Evolutionary conservation across 805 yeast species (phyloP), one percentile per base, ranked within the genome.

Genomic region (Jamesozyma piceae): DNA sequence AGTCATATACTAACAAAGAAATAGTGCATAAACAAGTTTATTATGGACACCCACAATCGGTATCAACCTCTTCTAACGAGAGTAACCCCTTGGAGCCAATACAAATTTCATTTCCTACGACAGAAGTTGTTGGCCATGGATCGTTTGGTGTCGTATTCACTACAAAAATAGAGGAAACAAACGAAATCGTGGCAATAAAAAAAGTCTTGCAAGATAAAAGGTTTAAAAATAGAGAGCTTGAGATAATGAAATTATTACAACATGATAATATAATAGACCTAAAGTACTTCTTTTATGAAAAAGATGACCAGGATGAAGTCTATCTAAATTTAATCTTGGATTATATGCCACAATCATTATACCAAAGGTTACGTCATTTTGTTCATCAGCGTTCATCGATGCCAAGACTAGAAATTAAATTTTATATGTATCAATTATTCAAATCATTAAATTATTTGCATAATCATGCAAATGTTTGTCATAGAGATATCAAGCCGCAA

Each of bases 131-230:
- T 34, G 98, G 98, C n/a, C 94, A 86, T 64, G 98, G 98, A 10
- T 89, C 97, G n/a, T 92, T 92, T 67, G 98, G 98, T 2, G 89
- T 88, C 28, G 98, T 92, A n/a, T 88, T 87, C 60, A 92, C 86
- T 52, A 87, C 95, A 5, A 78, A 76, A 45, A 69, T 92, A 32
- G 58, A 75, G 47, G 88, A 90, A 15, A 72, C 82, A 19, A 78
- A 82, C 46, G 84, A 80, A 53, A 74, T 78, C 34, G 94, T 90
- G 17, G 98, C 98, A 39, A 87, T 92, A 59, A 92, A 92, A 65
- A 77, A 95, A 53, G 99, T 92, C n/a, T 72, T 90, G 21, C 97
- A 92, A 62, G 99, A 92, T 65, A 85, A 82, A 58, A 71, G 97
- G 38, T 92, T 89, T 74, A 84, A 92, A 62, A 86, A 85, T 62